These are phyloP conservation scores for Amanita rubescens DNA, from an alignment of 768 basidiomycete species.

Conservation along the genomic window DNA sequence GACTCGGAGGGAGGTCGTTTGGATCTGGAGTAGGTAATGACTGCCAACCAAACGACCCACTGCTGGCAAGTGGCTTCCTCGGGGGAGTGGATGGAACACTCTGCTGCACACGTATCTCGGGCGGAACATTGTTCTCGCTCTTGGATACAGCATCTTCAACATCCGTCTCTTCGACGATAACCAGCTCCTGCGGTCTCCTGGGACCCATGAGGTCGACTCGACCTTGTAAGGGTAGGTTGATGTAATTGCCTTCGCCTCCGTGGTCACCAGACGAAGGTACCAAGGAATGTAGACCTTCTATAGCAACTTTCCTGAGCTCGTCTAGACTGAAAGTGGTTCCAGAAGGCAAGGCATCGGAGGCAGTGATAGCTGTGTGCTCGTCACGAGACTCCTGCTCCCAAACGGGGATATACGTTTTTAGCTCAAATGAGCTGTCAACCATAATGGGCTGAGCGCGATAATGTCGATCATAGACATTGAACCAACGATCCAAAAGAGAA, in stretches of 20 bases:
- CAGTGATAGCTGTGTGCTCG: background rate
- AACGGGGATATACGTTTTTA: conserved; percentile 60
- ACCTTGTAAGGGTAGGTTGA: conserved; percentile 77
- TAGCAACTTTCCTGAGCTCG: conserved; percentile 53
- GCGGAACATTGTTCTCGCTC: conserved; percentile 10
- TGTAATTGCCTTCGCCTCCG: conserved; percentile 63
- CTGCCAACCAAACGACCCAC: conserved; percentile 36
- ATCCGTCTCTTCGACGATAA: conserved; percentile 8
- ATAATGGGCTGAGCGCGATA: conserved; percentile 54
- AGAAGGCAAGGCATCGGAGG: conserved; percentile 16
- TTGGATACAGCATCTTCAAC: conserved; percentile 11
- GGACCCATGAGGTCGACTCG: conserved; percentile 83
- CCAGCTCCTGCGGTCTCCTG: conserved; percentile 14
- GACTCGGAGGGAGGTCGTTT: conserved; percentile 56
- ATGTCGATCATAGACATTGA: conserved; percentile 80
- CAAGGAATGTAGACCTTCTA: conserved; percentile 44
- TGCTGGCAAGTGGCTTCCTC: conserved; percentile 15
- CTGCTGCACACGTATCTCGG: conserved; percentile 2
- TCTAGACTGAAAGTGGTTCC: conserved; percentile 46
- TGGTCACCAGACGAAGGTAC: conserved; percentile 13
- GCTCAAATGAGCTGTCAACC: conserved; percentile 45
- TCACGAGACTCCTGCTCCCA: conserved; percentile 50
- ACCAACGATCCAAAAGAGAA: conserved; percentile 88
- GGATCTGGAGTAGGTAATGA: conserved; percentile 56
- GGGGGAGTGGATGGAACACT: conserved; percentile 6